Evolutionary conservation across 2,329 filamentous ascomycete species (phyloP).

Genomic region (Colletotrichum costaricense): DNA sequence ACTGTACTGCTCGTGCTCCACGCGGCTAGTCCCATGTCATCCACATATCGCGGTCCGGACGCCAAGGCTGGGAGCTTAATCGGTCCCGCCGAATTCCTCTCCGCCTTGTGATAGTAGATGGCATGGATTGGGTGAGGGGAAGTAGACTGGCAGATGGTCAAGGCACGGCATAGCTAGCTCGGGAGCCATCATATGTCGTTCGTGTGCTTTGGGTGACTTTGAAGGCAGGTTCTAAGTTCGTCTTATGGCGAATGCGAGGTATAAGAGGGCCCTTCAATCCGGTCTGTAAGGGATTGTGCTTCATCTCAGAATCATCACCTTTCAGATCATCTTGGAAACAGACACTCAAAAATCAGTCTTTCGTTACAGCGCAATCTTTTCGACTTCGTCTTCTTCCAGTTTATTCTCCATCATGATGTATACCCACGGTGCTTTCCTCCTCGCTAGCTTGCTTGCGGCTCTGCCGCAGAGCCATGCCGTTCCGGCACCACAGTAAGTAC

Average conservation of each 20-base stretch:
- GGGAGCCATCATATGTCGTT: neutral
- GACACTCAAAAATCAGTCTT: neutral
- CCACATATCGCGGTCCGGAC: neutral
- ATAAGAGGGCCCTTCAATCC: conserved; percentile 2
- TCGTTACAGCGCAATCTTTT: neutral
- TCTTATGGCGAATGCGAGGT: neutral
- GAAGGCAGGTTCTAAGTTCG: neutral
- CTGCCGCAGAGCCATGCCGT: conserved; percentile 12
- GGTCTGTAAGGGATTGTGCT: neutral
- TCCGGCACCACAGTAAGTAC: conserved; percentile 19
- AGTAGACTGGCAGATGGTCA: neutral
- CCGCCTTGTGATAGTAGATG: neutral
- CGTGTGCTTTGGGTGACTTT: neutral
- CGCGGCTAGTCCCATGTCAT: neutral
- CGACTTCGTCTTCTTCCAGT: neutral
- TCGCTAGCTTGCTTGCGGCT: conserved; percentile 15
- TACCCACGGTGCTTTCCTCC: conserved; percentile 4
- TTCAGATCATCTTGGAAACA: neutral
- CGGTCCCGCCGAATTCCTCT: neutral
- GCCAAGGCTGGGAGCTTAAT: neutral
- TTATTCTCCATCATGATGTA: neutral
- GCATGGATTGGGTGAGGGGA: neutral
- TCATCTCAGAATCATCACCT: neutral
- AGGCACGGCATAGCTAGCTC: neutral
- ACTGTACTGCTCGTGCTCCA: neutral